These are phyloP conservation scores for Nakaseomyces delphensis DNA, from an alignment of 1,139 yeast genomes.

Conservation along the genomic window DNA sequence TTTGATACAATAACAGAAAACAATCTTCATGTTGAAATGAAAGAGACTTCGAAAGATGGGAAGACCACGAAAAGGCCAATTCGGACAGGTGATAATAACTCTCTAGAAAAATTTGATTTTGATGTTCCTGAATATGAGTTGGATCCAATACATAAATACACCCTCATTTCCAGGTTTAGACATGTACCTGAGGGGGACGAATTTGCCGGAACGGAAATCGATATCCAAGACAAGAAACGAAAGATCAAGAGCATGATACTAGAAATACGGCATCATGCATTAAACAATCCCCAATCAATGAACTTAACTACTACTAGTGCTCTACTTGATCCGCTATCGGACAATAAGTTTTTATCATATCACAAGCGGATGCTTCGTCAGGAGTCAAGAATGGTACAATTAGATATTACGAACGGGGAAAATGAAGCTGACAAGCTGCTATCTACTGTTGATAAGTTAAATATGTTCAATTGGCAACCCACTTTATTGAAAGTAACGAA, in stretches of 20 bases:
- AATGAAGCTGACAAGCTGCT: constrained; percentile 35
- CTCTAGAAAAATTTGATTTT: constrained; percentile 22
- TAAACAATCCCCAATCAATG: too few species aligned
- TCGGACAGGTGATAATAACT: not conserved
- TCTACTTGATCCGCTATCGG: constrained; percentile 34
- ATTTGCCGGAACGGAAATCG: constrained; percentile 2
- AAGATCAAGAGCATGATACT: constrained; percentile 20
- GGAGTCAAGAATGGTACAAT: constrained; percentile 52
- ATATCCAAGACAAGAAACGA: constrained; percentile 13
- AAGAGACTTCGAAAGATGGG: not conserved
- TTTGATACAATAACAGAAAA: too few species aligned
- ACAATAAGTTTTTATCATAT: constrained; percentile 39
- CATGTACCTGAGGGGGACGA: not conserved
- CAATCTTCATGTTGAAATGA: not conserved
- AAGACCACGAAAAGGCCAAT: not conserved
- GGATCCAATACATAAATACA: constrained; percentile 13
- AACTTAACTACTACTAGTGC: too few species aligned
- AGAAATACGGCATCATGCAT: constrained; percentile 11
- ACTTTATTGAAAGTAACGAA: constrained; percentile 46
- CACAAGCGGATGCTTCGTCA: constrained; percentile 60
- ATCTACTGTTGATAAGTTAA: constrained; percentile 31
- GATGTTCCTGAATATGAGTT: constrained; percentile 24
- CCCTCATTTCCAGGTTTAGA: constrained; percentile 10
- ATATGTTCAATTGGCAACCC: constrained; percentile 49
- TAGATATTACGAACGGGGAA: constrained; percentile 48